phyloP scores from a whole-genome alignment of 163 green algal genomes.

The Scenedesmus sp. region DNA sequence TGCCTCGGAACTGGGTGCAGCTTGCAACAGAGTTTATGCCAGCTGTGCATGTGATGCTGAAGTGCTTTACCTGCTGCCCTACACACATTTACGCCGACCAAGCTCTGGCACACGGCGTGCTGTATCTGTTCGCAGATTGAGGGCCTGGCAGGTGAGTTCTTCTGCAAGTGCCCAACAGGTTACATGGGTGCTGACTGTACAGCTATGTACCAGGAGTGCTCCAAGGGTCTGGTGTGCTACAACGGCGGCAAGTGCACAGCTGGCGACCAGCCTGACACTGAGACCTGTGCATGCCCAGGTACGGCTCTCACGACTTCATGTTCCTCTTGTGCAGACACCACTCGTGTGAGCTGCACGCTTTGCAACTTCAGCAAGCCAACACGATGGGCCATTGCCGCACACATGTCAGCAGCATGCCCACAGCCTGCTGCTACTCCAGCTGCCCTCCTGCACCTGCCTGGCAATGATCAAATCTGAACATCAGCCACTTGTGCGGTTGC shows the following conservation, averaged over 20 bases:
- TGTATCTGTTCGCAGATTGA: conserved; percentile 26
- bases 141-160: conserved; percentile 35
- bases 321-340: too few relatives aligned
- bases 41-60: conserved; percentile 18
- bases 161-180: conserved; percentile 45
- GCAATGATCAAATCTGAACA: too few relatives aligned
- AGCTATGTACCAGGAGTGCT: conserved; percentile 34
- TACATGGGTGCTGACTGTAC: conserved; percentile 48
- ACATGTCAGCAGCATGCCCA: background rate
- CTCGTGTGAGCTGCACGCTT: too few relatives aligned
- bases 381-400: too few relatives aligned
- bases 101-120: background rate
- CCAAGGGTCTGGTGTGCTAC: conserved; percentile 48
- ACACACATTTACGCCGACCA: background rate
- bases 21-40: background rate
- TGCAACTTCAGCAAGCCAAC: too few relatives aligned
- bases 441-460: background rate
- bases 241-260: conserved; percentile 52
- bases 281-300: conserved; percentile 49
- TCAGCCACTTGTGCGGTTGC: background rate
- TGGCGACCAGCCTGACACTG: conserved; percentile 11
- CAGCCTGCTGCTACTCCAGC: background rate
- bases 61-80: background rate
- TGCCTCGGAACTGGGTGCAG: background rate
- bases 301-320: background rate